phyloP scores from a whole-genome alignment of 768 basidiomycete species.

The Pisolithus albus region DNA sequence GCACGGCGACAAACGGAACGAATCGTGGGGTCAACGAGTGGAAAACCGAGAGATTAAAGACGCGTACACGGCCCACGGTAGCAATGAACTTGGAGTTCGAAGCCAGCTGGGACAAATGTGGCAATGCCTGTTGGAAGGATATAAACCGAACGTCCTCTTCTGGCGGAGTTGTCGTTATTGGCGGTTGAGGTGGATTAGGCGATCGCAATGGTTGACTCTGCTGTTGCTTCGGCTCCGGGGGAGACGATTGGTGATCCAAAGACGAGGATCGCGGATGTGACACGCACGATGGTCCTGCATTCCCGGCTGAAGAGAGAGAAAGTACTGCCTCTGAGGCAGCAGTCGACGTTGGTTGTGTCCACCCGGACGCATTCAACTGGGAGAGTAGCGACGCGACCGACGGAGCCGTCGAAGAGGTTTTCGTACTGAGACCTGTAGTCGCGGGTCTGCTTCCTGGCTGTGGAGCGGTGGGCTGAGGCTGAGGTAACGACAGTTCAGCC shows the following conservation, averaged over 20 bases:
- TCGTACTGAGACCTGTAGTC: background rate
- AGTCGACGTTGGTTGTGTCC: slow-evolving; percentile 3
- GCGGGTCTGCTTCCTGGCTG: slow-evolving; percentile 3
- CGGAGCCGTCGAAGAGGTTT: slow-evolving; percentile 20
- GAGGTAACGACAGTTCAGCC: background rate
- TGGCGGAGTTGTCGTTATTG: slow-evolving; percentile 1
- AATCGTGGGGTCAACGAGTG: background rate
- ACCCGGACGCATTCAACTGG: slow-evolving; percentile 40
- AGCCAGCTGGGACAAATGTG: slow-evolving; percentile 54
- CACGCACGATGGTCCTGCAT: slow-evolving; percentile 3
- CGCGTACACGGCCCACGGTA: slow-evolving; percentile 45
- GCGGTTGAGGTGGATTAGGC: slow-evolving; percentile 5
- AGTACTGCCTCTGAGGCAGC: background rate
- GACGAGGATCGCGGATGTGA: slow-evolving; percentile 5
- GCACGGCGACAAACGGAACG: background rate
- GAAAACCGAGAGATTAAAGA: background rate
- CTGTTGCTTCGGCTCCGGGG: slow-evolving; percentile 3
- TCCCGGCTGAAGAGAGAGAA: slow-evolving; percentile 2
- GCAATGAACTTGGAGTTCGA: slow-evolving; percentile 46
- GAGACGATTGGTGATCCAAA: background rate
- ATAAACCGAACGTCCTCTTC: slow-evolving; percentile 38
- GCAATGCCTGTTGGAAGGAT: slow-evolving; percentile 67
- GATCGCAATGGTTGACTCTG: slow-evolving; percentile 10
- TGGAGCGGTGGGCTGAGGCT: slow-evolving; percentile 1
- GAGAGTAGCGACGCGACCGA: slow-evolving; percentile 59